Evolutionary conservation across 176 grass and related monocot genomes (phyloP), one percentile per base, ranked within the genome.

Genomic region (Elymus sibiricus): DNA sequence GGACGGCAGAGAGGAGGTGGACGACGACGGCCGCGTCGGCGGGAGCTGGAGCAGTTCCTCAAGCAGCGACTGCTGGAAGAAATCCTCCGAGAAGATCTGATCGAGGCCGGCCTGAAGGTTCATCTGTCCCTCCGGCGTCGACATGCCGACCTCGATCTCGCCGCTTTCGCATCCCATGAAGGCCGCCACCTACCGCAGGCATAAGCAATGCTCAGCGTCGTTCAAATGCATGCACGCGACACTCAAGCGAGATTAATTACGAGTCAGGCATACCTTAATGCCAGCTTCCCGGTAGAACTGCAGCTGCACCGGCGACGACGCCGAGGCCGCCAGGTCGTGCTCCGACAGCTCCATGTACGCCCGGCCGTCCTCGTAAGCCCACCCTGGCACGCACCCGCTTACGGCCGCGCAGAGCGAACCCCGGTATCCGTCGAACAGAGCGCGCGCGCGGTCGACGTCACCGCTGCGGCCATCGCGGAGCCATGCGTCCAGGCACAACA

Each of bases 281-380:
- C 90, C 92, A 72, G 90, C 87, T 91, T 96, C 94, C 97, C 92
- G 86, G 68, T 96, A 99, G 89, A 99, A 96, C 69, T 90, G 92
- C 11, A 84, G 78, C 76, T 99, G 97, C 58, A 85, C 73, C 26
- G 88, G 90, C 11, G 53, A 22, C 17, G 90, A 94, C 40, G 88
- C 79, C 2, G 84, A 90, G 65, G 60, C 35, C 22, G 88, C 19
- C 22, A 96, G 78, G 11, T 91, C 76, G 14, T 82, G 69, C 46
- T 79, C 92, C 70, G 39, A 37, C 25, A 99, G 81, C 76, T 95
- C 90, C 51, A 99, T 86, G 75, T 85, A 99, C 51, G 83, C 60
- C 34, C 85, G 64, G 16, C 91, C 74, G 38, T 80, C 88, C 51
- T 34, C 86, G 88, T 89, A 88, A 3, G 93, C 95, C 91, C 74